These are phyloP conservation scores for Pseudocercospora vitis DNA, from an alignment of 2,329 filamentous ascomycete species.

Conservation along the genomic window DNA sequence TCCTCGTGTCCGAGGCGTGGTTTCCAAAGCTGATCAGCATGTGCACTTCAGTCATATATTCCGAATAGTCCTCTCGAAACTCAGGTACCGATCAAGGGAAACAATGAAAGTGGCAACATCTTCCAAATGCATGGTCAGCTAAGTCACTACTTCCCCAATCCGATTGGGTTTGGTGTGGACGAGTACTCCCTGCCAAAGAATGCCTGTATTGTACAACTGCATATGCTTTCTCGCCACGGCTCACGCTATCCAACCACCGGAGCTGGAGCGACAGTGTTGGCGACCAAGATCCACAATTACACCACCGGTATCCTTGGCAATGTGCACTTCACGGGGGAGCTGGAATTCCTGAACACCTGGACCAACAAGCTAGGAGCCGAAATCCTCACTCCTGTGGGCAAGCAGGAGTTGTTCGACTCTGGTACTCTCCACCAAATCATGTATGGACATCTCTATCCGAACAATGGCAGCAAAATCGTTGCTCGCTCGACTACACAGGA, in stretches of 20 bases:
- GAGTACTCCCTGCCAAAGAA: conserved; percentile 68
- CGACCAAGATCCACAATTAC: conserved; percentile 58
- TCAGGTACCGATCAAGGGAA: conserved; percentile 63
- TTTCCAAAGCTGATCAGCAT: neutral
- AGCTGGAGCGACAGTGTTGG: conserved; percentile 57
- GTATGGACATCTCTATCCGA: conserved; percentile 67
- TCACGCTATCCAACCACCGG: conserved; percentile 68
- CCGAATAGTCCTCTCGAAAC: conserved; percentile 72
- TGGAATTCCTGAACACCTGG: conserved; percentile 70
- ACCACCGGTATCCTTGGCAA: conserved; percentile 34
- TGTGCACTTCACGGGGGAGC: conserved; percentile 55
- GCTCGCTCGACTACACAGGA: conserved; percentile 74
- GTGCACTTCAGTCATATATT: conserved; percentile 53
- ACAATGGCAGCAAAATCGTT: conserved; percentile 70
- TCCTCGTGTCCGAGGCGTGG: too few relatives aligned
- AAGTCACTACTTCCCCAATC: conserved; percentile 68
- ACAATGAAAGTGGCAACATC: conserved; percentile 61
- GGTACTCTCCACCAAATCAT: conserved; percentile 71
- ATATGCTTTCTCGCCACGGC: conserved; percentile 73
- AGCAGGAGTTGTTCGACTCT: conserved; percentile 60
- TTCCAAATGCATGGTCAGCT: conserved; percentile 70
- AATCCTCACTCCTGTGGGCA: conserved; percentile 70
- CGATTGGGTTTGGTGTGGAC: conserved; percentile 68
- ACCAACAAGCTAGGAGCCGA: conserved; percentile 67
- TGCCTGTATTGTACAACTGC: conserved; percentile 67